Conservation (phyloP, 2,329 filamentous ascomycete genomes). For the Monilinia vaccinii-corymbosi region DNA sequence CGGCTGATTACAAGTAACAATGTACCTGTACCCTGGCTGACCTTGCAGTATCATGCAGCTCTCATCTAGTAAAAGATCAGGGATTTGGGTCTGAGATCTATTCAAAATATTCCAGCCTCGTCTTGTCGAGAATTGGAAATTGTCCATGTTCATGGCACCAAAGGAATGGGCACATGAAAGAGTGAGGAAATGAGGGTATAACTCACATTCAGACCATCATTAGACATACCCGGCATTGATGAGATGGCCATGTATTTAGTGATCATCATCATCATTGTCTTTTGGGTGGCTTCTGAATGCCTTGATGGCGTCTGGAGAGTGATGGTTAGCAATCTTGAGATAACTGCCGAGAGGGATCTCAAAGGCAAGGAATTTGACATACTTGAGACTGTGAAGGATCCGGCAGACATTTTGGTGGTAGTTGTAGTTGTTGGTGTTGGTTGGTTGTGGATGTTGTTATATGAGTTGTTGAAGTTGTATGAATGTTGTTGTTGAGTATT, state of each 20-base stretch:
- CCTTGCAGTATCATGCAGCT: conserved; percentile 2
- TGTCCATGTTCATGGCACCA: background rate
- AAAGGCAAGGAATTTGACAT: conserved; percentile 1
- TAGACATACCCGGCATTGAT: background rate
- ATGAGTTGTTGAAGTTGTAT: background rate
- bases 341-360: background rate
- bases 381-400: conserved; percentile 3
- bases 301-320: background rate
- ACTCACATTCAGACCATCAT: conserved; percentile 2
- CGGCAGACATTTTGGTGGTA: background rate
- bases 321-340: background rate
- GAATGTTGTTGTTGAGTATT: background rate
- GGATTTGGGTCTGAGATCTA: background rate
- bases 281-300: conserved; percentile 6
- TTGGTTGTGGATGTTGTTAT: background rate
- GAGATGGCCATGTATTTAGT: background rate
- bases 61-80: conserved; percentile 3
- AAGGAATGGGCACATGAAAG: background rate
- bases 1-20: background rate
- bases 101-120: conserved; percentile 8
- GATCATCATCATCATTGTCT: conserved; percentile 10
- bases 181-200: background rate
- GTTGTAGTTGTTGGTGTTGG: background rate
- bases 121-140: conserved; percentile 3
- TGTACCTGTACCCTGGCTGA: background rate